phyloP scores from a whole-genome alignment of 306 rosid genomes.

The Castanea sativa region DNA sequence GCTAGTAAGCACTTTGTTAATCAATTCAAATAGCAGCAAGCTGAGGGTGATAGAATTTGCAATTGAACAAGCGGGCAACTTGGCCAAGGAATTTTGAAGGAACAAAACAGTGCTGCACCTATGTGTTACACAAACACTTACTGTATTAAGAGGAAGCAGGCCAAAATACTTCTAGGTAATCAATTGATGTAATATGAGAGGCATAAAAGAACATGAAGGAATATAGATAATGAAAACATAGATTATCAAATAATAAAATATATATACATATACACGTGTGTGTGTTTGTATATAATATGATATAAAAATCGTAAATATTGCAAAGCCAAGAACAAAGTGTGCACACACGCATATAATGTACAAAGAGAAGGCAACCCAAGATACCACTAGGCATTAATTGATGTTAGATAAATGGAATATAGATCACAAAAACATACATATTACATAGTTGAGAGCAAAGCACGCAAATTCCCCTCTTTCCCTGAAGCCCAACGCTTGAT shows the following conservation, averaged over 20 bases:
- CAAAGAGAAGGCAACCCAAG: neutral
- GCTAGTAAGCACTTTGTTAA: neutral
- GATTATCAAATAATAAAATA: too few species aligned
- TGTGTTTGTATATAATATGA: too few species aligned
- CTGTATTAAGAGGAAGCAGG: neutral
- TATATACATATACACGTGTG: too few species aligned
- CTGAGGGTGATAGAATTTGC: neutral
- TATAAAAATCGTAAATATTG: too few species aligned
- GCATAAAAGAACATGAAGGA: slow-evolving; percentile 14
- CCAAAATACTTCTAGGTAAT: slow-evolving; percentile 15
- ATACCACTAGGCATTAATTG: slow-evolving; percentile 13
- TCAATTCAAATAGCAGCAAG: neutral
- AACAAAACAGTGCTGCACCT: neutral
- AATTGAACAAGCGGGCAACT: neutral
- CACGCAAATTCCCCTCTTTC: slow-evolving; percentile 94
- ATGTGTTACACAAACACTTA: neutral
- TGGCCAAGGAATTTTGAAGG: neutral
- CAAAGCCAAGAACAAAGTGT: too few species aligned
- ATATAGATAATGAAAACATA: neutral
- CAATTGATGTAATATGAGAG: slow-evolving; percentile 1
- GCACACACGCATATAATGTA: neutral
- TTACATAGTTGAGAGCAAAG: slow-evolving; percentile 87
- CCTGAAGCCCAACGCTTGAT: slow-evolving; percentile 99
- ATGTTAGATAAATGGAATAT: slow-evolving; percentile 6
- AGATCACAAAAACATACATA: slow-evolving; percentile 58